phyloP scores from a whole-genome alignment of 1,284 basidiomycete genomes.

The Cryptococcus sp. region DNA sequence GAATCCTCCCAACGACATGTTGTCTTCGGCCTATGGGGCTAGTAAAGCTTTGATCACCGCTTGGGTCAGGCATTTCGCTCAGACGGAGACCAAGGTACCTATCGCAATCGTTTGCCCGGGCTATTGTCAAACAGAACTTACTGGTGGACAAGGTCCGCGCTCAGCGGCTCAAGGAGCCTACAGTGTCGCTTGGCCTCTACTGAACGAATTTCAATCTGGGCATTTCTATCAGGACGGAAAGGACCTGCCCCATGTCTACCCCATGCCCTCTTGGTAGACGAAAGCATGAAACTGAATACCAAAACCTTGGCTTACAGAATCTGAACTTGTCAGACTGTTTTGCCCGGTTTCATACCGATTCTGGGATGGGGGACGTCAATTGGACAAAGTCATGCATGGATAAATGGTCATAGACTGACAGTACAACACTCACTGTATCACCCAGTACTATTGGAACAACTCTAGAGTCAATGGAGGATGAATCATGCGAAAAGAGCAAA shows the following conservation, averaged over 20 bases:
- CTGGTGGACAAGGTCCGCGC: conserved; percentile 3
- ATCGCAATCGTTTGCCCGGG: conserved; percentile 13
- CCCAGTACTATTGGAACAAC: too few species aligned
- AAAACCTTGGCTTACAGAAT: too few species aligned
- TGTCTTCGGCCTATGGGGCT: conserved; percentile 1
- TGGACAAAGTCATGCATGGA: too few species aligned
- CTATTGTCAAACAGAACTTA: conserved; percentile 13
- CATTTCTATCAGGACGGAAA: conserved; percentile 15
- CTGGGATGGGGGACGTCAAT: too few species aligned
- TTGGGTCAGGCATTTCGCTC: conserved; percentile 10
- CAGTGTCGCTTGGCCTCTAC: conserved; percentile 15
- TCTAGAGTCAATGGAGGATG: too few species aligned
- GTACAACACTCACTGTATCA: too few species aligned
- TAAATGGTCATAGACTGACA: too few species aligned
- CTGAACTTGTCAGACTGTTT: too few species aligned
- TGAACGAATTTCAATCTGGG: conserved; percentile 12
- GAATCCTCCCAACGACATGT: background rate
- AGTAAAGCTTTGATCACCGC: conserved; percentile 13
- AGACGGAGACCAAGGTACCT: conserved; percentile 3
- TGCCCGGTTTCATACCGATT: too few species aligned
- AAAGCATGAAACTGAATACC: too few species aligned
- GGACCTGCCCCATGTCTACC: background rate
- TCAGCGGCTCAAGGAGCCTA: conserved; percentile 7
- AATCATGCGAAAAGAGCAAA: too few species aligned
- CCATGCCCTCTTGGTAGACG: too few species aligned